Evolutionary conservation across 108 stramenopile genomes (phyloP).

Genomic region (Cylindrotheca fusiformis): DNA sequence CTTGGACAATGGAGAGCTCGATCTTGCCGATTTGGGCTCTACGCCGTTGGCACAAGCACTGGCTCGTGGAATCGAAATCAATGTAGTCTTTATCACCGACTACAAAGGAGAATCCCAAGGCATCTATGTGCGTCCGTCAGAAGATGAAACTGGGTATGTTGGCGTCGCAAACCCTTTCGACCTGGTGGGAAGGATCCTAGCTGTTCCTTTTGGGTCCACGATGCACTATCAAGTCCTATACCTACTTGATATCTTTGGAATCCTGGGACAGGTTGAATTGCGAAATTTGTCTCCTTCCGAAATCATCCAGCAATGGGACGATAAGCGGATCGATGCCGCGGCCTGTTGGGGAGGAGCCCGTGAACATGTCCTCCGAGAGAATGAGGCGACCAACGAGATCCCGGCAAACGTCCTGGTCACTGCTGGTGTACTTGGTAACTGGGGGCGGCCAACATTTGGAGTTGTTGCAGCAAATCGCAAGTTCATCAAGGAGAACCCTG

Average conservation of each 20-base stretch:
- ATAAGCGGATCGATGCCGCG: slow-evolving; percentile 1
- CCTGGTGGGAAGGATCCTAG: not conserved
- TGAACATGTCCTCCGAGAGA: not conserved
- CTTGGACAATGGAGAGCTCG: slow-evolving; percentile 7
- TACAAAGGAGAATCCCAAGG: slow-evolving; percentile 12
- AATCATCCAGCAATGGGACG: slow-evolving; percentile 11
- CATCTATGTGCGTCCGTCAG: slow-evolving; percentile 10
- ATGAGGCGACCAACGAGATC: not conserved
- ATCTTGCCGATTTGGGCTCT: slow-evolving; percentile 12
- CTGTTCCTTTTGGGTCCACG: slow-evolving; percentile 13
- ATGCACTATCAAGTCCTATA: slow-evolving; percentile 18
- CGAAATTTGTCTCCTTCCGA: slow-evolving; percentile 7
- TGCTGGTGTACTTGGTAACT: slow-evolving; percentile 1
- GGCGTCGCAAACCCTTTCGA: slow-evolving; percentile 5
- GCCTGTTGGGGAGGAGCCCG: slow-evolving; percentile 10
- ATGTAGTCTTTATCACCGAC: slow-evolving; percentile 1
- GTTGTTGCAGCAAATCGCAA: not conserved
- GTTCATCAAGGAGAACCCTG: not conserved
- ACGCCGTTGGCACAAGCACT: slow-evolving; percentile 2
- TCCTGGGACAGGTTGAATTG: not conserved
- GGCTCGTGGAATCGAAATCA: slow-evolving; percentile 3
- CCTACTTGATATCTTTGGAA: slow-evolving; percentile 7
- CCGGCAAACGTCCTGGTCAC: not conserved
- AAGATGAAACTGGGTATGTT: not conserved
- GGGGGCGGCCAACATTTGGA: slow-evolving; percentile 8